Base-by-base conservation (phyloP, 192 early-diverging fungal genomes). In the Kappamyces sp. region DNA sequence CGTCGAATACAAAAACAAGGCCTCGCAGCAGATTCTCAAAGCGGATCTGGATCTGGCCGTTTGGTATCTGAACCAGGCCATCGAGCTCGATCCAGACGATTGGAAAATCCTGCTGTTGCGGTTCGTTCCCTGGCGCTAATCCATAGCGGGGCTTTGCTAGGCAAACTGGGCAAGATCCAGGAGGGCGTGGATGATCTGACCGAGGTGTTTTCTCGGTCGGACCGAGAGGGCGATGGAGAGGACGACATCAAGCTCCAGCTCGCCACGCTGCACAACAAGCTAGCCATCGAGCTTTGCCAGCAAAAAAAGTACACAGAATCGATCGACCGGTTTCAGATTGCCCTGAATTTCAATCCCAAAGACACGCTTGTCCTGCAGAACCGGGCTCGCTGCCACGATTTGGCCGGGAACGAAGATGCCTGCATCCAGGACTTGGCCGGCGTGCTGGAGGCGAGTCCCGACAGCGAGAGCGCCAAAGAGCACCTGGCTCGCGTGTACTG, bases 11-110 rank as follows among this genome's bases (percentile, higher is more conserved):
- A 81, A 76, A 49, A 81, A 81, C 55, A 70, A 71, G 13, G 74
- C 79, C 6, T 64, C 66, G 3, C 43, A 73, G 8, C 63, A 73
- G 51, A 75, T 78, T 44, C 40, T 74, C 37, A 3, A 47, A 2
- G 64, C 73, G 39, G 70, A 71, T 0, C 37, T 51, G 15, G 32
- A 36, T 50, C 46, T 49, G 9, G 79, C 73, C 5, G 47, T 78
- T 2, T 69, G 63, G 47, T 78, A 55, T 63, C 61, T 76, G 12
- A 78, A 69, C 47, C 67, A 73, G 55, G 75, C 75, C 8, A 38
- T 81, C 13, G 79, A 81, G 37, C 58, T 81, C 31, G 75, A 81
- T 55, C 60, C 54, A 2, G 47, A 50, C 34, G 78, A 80, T 60
- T 78, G 73, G 75, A 57, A 65, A 9, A 50, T 32, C 6, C 40